A percentile compares a stretch with the other conserved stretches of the same genome.
These are phyloP conservation scores for Syzygium malaccense DNA, from an alignment of 441 rosid genomes.

Conservation along the genomic window DNA sequence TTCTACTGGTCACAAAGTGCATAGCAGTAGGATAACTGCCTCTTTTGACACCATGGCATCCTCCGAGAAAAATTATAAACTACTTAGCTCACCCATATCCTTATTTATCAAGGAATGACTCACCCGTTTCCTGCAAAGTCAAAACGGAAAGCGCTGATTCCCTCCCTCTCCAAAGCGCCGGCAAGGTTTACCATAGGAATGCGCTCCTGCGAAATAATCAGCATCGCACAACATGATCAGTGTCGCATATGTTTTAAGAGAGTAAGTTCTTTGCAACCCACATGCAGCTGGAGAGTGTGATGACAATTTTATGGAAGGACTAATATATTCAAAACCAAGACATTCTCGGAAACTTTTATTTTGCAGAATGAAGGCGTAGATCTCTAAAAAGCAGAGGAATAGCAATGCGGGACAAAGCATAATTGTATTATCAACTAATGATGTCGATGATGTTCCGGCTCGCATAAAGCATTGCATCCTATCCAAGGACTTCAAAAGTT, in stretches of 20 bases:
- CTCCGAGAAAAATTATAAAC: not conserved
- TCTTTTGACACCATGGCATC: not conserved
- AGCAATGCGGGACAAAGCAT: not conserved
- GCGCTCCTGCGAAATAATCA: conserved; percentile 33
- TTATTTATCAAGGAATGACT: not conserved
- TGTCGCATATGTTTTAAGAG: not conserved
- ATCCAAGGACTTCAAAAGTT: not conserved
- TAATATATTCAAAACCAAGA: not conserved
- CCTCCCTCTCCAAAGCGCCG: conserved; percentile 34
- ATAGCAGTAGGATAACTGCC: not conserved
- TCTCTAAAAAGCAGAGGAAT: not conserved
- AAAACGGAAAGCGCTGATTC: conserved; percentile 62
- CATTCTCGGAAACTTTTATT: not conserved
- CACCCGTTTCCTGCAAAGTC: conserved; percentile 92
- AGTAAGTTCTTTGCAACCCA: not conserved
- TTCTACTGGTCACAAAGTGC: not conserved
- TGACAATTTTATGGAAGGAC: not conserved
- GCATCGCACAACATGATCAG: not conserved
- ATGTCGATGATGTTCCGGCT: not conserved
- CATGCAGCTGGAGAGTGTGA: not conserved
- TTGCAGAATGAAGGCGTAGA: not conserved
- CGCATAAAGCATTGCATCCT: not conserved
- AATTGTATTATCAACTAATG: not conserved
- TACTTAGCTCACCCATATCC: not conserved
- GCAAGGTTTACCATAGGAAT: conserved; percentile 71